A percentile compares a stretch with the other conserved stretches of the same genome.
Evolutionary conservation across 805 yeast species (phyloP).

Genomic region (Candida coquimbonensis): DNA sequence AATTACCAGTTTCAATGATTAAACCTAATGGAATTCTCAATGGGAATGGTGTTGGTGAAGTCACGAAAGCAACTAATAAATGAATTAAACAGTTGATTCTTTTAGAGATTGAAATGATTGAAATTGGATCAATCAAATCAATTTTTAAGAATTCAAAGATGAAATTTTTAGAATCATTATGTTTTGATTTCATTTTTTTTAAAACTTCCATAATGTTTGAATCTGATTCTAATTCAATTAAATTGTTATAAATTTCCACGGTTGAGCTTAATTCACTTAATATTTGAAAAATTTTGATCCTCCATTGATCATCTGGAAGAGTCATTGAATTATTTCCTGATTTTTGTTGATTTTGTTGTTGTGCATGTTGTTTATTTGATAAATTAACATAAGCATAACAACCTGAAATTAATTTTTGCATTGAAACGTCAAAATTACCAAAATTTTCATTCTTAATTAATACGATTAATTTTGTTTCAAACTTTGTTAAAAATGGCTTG

Average conservation of each 20-base stretch:
- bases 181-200: constrained; percentile 31
- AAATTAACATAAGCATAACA: constrained; percentile 51
- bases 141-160: constrained; percentile 45
- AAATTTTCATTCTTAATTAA: constrained; percentile 30
- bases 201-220: constrained; percentile 37
- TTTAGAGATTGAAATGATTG: constrained; percentile 44
- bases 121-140: constrained; percentile 50
- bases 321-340: constrained; percentile 24
- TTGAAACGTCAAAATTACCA: constrained; percentile 29
- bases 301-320: constrained; percentile 38
- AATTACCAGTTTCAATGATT: constrained; percentile 44
- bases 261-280: constrained; percentile 50
- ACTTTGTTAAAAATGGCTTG: constrained; percentile 67
- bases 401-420: constrained; percentile 37
- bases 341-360: constrained; percentile 27
- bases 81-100: constrained; percentile 42
- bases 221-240: constrained; percentile 53
- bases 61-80: constrained; percentile 38
- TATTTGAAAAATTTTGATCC: constrained; percentile 38
- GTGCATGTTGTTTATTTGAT: constrained; percentile 29
- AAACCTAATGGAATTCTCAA: constrained; percentile 60
- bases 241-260: constrained; percentile 48
- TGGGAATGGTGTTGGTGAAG: constrained; percentile 47
- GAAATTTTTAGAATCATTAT: constrained; percentile 15
- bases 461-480: constrained; percentile 37